Evolutionary conservation across 1,139 yeast genomes (phyloP), one percentile per base, ranked within the genome.

Genomic region (Candida sp.): DNA sequence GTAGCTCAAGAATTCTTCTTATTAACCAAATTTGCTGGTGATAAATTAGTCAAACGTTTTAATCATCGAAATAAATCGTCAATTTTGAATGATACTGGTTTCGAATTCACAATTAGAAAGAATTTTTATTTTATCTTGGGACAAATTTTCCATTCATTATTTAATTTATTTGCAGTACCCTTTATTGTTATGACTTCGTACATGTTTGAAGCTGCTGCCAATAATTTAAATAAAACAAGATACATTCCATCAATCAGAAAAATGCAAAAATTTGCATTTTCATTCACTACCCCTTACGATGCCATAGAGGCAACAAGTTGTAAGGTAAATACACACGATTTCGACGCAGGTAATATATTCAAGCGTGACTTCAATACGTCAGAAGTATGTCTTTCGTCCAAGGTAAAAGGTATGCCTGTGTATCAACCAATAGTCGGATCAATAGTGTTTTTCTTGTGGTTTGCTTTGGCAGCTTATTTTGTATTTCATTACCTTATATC

Each of bases 161-260:
- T 75, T 49, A 50, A 57, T 27, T 47, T 64, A 2, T 73, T 73
- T 53, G 74, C 74, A 0, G 61, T 68, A 38, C 83, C 84, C 2
- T 73, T 77, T 42, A 58, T 78, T 43, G 61, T 75, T 0, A 54
- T 75, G 33, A 66, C 79, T 0, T 53, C 70, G 2, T 75, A 61
- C 47, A 58, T 74, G 52, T 65, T 77, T 54, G 48, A 54, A 45
- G 44, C 56, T 5, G 61, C 67, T 5, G 52, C 33, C 47, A 45
- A 41, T 45, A 40, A 23, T 8, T 15, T 35, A 36, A 32, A 33
- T 19, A 34, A 43, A 19, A 49, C 50, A 25, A 43, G 43, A 33
- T 52, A 38, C 27, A 43, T 44, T 15, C 60, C 66, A 2, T 54
- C 53, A 35, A 43, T 54, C 12, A 33, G 30, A 4, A 43, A 48